Percentiles rank a stretch among this genome's conserved stretches.
Evolutionary conservation across 257 asterid genomes (phyloP).

Genomic region (Gentiana dahurica): DNA sequence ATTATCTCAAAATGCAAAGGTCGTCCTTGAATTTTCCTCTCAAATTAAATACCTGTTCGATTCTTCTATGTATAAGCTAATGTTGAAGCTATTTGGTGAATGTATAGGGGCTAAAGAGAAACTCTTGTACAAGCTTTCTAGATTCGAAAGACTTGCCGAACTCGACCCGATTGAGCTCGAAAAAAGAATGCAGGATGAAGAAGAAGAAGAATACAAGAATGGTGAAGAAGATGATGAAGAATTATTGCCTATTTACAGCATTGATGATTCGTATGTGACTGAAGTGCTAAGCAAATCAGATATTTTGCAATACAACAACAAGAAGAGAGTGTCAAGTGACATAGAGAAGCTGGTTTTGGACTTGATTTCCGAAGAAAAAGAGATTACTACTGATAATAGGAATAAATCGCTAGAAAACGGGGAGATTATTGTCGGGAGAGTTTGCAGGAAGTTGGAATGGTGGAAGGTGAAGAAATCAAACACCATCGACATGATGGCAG

Average conservation of each 20-base stretch:
- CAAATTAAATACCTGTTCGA: no score
- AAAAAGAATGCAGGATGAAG: constrained; percentile 43
- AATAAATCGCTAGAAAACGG: constrained; percentile 12
- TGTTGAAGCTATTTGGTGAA: background rate
- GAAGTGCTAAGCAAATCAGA: constrained; percentile 20
- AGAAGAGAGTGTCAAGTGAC: constrained; percentile 19
- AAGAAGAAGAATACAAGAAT: background rate
- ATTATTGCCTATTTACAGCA: constrained; percentile 4
- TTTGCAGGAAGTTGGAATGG: constrained; percentile 36
- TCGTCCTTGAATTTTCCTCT: no score
- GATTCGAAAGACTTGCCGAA: constrained; percentile 72
- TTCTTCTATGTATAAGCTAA: no score
- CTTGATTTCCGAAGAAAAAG: constrained; percentile 38
- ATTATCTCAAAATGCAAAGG: no score
- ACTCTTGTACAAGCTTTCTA: constrained; percentile 56
- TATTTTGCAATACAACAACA: constrained; percentile 2
- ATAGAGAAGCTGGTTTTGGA: constrained; percentile 52
- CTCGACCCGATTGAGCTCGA: constrained; percentile 78
- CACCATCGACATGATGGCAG: constrained; percentile 58
- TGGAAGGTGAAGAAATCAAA: constrained; percentile 38
- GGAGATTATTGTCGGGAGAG: constrained; percentile 26
- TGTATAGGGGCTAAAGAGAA: constrained; percentile 65
- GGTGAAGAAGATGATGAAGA: background rate
- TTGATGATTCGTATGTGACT: constrained; percentile 7
- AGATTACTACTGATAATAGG: no score